Percentiles rank a stretch among this genome's conserved stretches.
Evolutionary conservation across 176 grass and related monocot genomes (phyloP).

Genomic region (Eremochloa ophiuroides): DNA sequence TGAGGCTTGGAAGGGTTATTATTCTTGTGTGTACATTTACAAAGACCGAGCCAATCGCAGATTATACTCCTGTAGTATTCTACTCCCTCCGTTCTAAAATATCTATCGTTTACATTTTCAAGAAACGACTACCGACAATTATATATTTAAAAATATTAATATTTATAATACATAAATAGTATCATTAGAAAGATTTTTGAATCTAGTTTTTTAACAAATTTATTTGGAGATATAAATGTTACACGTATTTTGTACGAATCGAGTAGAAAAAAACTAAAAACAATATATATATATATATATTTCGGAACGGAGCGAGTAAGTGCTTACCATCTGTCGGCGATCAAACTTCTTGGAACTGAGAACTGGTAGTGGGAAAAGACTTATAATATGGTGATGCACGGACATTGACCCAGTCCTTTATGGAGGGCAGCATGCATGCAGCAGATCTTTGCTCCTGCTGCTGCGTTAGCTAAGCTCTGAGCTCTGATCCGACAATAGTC

Average conservation of each 20-base stretch:
- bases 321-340: neutral
- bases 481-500: slow-evolving; percentile 3
- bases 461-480: neutral
- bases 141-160: no score
- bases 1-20: neutral
- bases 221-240: no score
- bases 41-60: neutral
- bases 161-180: no score
- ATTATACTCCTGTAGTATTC: neutral
- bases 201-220: no score
- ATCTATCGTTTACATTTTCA: no score
- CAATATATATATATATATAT: no score
- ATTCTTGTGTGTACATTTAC: slow-evolving; percentile 8
- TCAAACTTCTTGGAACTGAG: neutral
- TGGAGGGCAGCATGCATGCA: neutral
- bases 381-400: slow-evolving; percentile 15
- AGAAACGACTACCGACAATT: no score
- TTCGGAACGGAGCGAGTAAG: no score
- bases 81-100: no score
- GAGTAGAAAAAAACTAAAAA: no score
- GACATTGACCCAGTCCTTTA: neutral
- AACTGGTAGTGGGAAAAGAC: neutral
- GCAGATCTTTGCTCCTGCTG: neutral
- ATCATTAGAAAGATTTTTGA: no score
- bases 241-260: no score